Conservation (phyloP, 2,329 filamentous ascomycete species). For the Chaetothyriales sp. region DNA sequence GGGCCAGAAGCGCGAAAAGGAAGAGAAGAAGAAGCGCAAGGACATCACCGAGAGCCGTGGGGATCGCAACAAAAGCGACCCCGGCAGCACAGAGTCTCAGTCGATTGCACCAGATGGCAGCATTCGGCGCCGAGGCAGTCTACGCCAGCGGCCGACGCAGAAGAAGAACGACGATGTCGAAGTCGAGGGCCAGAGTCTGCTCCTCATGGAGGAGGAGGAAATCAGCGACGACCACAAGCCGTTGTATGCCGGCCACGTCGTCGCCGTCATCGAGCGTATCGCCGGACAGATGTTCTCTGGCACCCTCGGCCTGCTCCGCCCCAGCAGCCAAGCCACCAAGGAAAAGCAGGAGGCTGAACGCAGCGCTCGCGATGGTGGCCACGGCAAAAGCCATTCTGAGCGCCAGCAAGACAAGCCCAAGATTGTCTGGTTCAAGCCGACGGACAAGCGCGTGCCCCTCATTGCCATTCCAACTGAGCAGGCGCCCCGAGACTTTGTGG, state of each 20-base stretch:
- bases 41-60: slow-evolving; percentile 88
- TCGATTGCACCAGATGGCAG: slow-evolving; percentile 59
- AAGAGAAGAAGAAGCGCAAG: slow-evolving; percentile 99
- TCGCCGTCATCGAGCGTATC: slow-evolving; percentile 92
- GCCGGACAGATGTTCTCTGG: slow-evolving; percentile 98
- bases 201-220: slow-evolving; percentile 95
- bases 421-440: slow-evolving; percentile 99
- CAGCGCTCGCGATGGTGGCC: slow-evolving; percentile 76
- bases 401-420: slow-evolving; percentile 93
- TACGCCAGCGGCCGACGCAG: slow-evolving; percentile 90
- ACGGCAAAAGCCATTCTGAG: slow-evolving; percentile 59
- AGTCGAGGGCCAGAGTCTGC: slow-evolving; percentile 90
- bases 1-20: slow-evolving; percentile 97
- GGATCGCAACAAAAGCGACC: slow-evolving; percentile 50
- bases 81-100: slow-evolving; percentile 49
- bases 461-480: slow-evolving; percentile 98
- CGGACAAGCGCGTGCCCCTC: slow-evolving; percentile 92
- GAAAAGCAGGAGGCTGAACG: slow-evolving; percentile 98
- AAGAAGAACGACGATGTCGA: slow-evolving; percentile 99
- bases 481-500: slow-evolving; percentile 91
- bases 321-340: slow-evolving; percentile 96
- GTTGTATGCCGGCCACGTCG: slow-evolving; percentile 89
- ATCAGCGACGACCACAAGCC: slow-evolving; percentile 98
- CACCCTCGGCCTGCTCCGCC: slow-evolving; percentile 81
- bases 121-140: slow-evolving; percentile 80